Conservation (phyloP, 257 asterid genomes). For the Ilex aquifolium region DNA sequence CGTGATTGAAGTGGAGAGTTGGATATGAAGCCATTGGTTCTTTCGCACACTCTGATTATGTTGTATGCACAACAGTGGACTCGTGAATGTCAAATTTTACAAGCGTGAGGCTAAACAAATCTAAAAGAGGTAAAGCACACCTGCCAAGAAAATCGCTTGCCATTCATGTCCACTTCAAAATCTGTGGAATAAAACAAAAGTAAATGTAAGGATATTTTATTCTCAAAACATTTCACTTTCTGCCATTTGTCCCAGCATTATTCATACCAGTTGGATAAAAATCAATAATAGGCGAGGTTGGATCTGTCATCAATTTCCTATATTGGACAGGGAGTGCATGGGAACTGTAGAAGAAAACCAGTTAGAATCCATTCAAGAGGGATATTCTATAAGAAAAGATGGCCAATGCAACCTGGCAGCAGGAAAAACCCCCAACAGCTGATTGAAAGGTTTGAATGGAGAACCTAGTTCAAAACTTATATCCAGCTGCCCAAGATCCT, state of each 20-base stretch:
- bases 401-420: constrained; percentile 75
- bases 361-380: constrained; percentile 25
- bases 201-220: too few species aligned
- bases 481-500: constrained; percentile 66
- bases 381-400: constrained; percentile 3
- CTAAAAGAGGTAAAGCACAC: constrained; percentile 14
- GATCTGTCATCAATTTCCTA: constrained; percentile 88
- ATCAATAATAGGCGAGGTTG: constrained; percentile 83
- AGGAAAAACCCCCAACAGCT: constrained; percentile 90
- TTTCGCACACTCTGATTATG: too few species aligned
- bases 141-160: constrained; percentile 96
- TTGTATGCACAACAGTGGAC: too few species aligned
- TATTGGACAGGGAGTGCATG: constrained; percentile 91
- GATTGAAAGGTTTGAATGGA: constrained; percentile 95
- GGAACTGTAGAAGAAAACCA: constrained; percentile 50
- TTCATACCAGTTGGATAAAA: constrained; percentile 84
- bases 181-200: constrained; percentile 38
- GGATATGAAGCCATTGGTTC: too few species aligned
- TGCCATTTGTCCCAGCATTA: neutral
- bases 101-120: neutral
- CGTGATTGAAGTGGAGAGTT: too few species aligned
- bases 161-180: constrained; percentile 96
- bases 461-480: constrained; percentile 75
- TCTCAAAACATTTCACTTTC: neutral
- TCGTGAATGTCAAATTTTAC: too few species aligned